These are phyloP conservation scores for Stemphylium beticola DNA, from an alignment of 2,329 filamentous ascomycete species.

Conservation along the genomic window DNA sequence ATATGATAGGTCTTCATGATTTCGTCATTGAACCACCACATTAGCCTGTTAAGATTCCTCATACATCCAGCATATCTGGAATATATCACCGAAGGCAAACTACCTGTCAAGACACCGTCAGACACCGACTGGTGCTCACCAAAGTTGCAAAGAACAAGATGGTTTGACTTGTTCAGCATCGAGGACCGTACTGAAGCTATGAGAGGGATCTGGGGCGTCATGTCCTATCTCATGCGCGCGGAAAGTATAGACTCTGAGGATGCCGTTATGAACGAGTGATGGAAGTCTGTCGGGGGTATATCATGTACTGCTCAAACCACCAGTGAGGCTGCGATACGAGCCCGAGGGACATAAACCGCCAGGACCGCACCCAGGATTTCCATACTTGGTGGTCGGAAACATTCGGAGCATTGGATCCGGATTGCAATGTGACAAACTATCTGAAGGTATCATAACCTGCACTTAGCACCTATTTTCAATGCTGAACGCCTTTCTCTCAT, in stretches of 20 bases:
- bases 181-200: slow-evolving; percentile 63
- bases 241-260: slow-evolving; percentile 8
- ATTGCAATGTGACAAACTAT: slow-evolving; percentile 1
- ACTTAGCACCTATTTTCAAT: not conserved
- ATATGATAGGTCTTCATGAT: slow-evolving; percentile 63
- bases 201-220: slow-evolving; percentile 63
- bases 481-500: not conserved
- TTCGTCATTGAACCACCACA: slow-evolving; percentile 67
- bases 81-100: slow-evolving; percentile 56
- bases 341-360: not conserved
- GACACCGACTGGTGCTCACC: slow-evolving; percentile 58
- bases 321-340: not conserved
- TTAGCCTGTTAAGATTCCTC: slow-evolving; percentile 64
- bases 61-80: slow-evolving; percentile 64
- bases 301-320: not conserved
- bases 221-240: slow-evolving; percentile 58
- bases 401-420: not conserved
- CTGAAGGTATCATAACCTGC: not conserved
- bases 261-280: slow-evolving; percentile 10
- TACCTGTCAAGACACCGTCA: slow-evolving; percentile 30
- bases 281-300: not conserved
- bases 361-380: not conserved
- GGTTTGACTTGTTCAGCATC: slow-evolving; percentile 64
- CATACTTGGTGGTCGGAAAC: not conserved
- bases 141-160: slow-evolving; percentile 60